Conservation (phyloP, 345 rosid genomes). For the Noccaea caerulescens region DNA sequence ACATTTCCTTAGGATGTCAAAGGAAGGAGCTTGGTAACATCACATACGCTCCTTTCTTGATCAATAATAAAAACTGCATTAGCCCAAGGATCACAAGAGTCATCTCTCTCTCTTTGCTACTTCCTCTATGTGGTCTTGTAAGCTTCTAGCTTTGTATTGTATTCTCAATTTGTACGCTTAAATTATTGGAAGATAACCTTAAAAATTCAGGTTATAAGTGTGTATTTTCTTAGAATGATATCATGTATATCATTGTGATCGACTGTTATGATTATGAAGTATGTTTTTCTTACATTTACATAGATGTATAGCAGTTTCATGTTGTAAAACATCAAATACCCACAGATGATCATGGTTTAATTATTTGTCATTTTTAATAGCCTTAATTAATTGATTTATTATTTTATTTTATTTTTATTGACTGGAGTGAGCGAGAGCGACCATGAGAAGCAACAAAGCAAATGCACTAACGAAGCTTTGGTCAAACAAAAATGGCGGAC, state of each 20-base stretch:
- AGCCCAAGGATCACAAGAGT: background rate
- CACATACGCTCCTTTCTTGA: conserved; percentile 6
- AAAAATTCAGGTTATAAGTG: background rate
- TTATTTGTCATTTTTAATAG: too few species aligned
- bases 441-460: background rate
- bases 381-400: background rate
- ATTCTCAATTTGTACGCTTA: conserved; percentile 10
- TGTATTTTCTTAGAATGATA: too few species aligned
- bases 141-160: conserved; percentile 52
- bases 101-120: background rate
- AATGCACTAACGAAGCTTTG: background rate
- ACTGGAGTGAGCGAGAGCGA: background rate
- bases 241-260: too few species aligned
- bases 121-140: conserved; percentile 55
- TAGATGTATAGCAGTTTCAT: too few species aligned
- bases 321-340: too few species aligned
- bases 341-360: too few species aligned
- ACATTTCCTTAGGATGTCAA: conserved; percentile 77
- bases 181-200: background rate
- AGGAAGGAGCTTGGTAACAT: conserved; percentile 80
- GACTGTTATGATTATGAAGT: too few species aligned
- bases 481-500: conserved; percentile 44
- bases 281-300: too few species aligned
- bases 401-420: background rate
- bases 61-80: conserved; percentile 27